Percentiles rank a stretch among this genome's conserved stretches.
phyloP scores from a whole-genome alignment of 2,329 filamentous ascomycete genomes.

The Orbilia javanica region DNA sequence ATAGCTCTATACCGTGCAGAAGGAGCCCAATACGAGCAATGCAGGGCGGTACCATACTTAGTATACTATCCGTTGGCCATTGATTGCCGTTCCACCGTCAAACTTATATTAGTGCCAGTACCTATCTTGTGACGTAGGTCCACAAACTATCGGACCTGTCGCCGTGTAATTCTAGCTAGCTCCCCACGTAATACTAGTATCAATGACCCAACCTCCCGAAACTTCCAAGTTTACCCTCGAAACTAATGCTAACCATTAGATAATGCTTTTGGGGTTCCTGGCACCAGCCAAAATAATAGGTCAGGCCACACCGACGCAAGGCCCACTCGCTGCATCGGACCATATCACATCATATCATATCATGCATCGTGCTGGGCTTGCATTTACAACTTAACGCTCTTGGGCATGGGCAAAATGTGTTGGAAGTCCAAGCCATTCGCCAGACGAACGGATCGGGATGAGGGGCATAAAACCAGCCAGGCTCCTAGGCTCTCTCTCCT shows the following conservation, averaged over 20 bases:
- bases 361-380: background rate
- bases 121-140: too few relatives aligned
- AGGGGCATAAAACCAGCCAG: constrained; percentile 5
- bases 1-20: background rate
- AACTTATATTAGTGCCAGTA: too few relatives aligned
- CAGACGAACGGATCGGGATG: background rate
- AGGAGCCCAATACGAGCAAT: background rate
- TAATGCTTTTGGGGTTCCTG: background rate
- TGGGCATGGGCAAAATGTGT: constrained; percentile 5
- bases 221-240: background rate
- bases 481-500: background rate
- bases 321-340: background rate
- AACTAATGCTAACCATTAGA: background rate
- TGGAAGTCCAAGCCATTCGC: constrained; percentile 6
- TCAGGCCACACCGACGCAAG: constrained; percentile 22
- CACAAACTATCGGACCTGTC: background rate
- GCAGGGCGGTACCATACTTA: background rate
- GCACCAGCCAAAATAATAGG: background rate
- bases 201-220: too few relatives aligned
- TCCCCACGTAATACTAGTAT: too few relatives aligned
- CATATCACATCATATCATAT: background rate
- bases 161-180: constrained; percentile 8
- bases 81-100: background rate
- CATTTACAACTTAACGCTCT: background rate
- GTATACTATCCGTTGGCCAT: background rate